phyloP scores from a whole-genome alignment of 2,329 filamentous ascomycete genomes.

The Didymellaceae sp. region DNA sequence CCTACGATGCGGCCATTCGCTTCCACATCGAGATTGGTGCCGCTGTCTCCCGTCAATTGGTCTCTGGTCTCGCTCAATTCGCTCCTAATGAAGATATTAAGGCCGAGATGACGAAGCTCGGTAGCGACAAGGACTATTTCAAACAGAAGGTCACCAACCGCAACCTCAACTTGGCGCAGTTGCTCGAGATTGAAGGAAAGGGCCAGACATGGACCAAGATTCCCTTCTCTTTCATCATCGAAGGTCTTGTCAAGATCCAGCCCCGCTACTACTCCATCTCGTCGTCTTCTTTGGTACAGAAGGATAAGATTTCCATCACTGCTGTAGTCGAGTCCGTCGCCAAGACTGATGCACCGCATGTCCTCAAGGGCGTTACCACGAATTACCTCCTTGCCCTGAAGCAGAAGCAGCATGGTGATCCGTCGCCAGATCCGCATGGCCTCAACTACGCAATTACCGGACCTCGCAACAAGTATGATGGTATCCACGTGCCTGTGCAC shows the following conservation, averaged over 20 bases:
- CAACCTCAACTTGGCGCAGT: slow-evolving; percentile 87
- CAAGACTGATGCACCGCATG: slow-evolving; percentile 74
- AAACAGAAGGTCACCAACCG: slow-evolving; percentile 80
- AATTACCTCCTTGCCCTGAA: slow-evolving; percentile 96
- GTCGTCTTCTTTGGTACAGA: slow-evolving; percentile 91
- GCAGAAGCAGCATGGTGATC: slow-evolving; percentile 92
- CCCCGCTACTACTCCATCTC: slow-evolving; percentile 99
- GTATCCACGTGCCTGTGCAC: slow-evolving; percentile 92
- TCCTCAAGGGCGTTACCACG: slow-evolving; percentile 94
- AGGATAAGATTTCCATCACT: slow-evolving; percentile 93
- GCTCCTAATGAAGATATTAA: slow-evolving; percentile 84
- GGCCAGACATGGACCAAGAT: slow-evolving; percentile 80
- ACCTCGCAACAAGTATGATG: slow-evolving; percentile 95
- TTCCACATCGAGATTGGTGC: slow-evolving; percentile 98
- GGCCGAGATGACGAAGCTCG: slow-evolving; percentile 85
- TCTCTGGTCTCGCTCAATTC: slow-evolving; percentile 86
- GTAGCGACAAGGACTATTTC: slow-evolving; percentile 95
- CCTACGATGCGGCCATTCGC: slow-evolving; percentile 88
- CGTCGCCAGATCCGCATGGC: slow-evolving; percentile 80
- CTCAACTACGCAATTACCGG: slow-evolving; percentile 86
- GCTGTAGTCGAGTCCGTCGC: slow-evolving; percentile 87
- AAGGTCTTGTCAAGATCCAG: slow-evolving; percentile 92
- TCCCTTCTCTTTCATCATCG: slow-evolving; percentile 93
- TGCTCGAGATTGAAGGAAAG: slow-evolving; percentile 75
- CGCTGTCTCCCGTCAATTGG: slow-evolving; percentile 93